Evolutionary conservation across 129 eudicot species (phyloP), one percentile per base, ranked within the genome.

Genomic region (Apium graveolens): DNA sequence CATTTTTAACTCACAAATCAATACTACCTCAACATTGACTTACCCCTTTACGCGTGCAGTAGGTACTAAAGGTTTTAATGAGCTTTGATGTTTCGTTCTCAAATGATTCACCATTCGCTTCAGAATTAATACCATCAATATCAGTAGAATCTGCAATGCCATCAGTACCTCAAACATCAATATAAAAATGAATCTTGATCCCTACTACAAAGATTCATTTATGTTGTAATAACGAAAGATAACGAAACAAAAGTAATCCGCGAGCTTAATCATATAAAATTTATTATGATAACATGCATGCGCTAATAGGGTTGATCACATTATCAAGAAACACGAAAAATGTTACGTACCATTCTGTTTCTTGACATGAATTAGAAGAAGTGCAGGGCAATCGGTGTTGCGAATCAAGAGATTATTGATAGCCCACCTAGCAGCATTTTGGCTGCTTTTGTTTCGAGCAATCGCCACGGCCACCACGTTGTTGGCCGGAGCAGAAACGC

Each of bases 31-130:
- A 5, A 26, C 60, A 6, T 27, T 49, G 5, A 5, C 5, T 20
- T 86, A 90, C 96, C 91, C 80, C 72, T 83, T 86, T 90, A 27
- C 90, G 89, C 4, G 86, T 86, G 84, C 91, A 90, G 76, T 70
- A 86, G 5, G 77, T 77, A 27, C 88, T 79, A 37, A 70, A 84
- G 51, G 81, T 78, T 29, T 31, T 69, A 77, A 90, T 84, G 2
- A 86, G 53, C 39, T 76, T 79, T 75, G 78, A 84, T 13, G 75
- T 76, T 49, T 70, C 84, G 35, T 37, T 66, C 9, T 86, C 89
- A 8, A 4, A 4, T 16, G 71, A 73, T 78, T 80, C 88, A 55
- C 77, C 79, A 49, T 77, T 53, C 17, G 81, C 82, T 68, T 78
- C 76, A 31, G 72, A 18, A 38, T 53, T 21, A 41, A 31, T 79